phyloP scores from a whole-genome alignment of 2,329 filamentous ascomycete genomes.

The Cladosporium sp. region DNA sequence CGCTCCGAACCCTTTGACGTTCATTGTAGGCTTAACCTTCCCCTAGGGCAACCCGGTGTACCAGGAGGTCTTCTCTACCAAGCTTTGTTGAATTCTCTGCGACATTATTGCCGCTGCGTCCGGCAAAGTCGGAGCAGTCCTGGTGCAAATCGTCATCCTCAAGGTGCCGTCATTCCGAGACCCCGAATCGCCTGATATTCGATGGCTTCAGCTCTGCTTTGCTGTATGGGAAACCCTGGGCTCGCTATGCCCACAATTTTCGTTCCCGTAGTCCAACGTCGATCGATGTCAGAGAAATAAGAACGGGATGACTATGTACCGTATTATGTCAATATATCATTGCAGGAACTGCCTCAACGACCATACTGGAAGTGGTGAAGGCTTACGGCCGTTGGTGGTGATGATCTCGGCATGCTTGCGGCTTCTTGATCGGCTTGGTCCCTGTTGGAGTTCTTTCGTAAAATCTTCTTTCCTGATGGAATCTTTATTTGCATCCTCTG shows the following conservation, averaged over 20 bases:
- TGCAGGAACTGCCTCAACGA: neutral
- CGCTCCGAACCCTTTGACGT: slow-evolving; percentile 31
- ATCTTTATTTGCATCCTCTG: too few species aligned
- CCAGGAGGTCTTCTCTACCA: slow-evolving; percentile 50
- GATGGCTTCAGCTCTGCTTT: neutral
- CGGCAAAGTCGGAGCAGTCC: slow-evolving; percentile 49
- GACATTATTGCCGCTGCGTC: slow-evolving; percentile 51
- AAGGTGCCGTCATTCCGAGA: neutral
- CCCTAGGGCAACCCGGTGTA: neutral
- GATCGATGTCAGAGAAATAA: neutral
- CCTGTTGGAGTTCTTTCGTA: too few species aligned
- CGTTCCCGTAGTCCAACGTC: neutral
- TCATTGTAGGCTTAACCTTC: slow-evolving; percentile 13
- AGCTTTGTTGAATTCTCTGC: slow-evolving; percentile 51
- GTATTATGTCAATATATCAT: neutral
- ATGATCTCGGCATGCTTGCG: too few species aligned
- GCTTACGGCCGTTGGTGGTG: too few species aligned
- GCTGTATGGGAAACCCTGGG: neutral
- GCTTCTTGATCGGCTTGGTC: too few species aligned
- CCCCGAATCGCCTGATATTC: neutral
- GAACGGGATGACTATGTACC: neutral
- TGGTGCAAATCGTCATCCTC: slow-evolving; percentile 37
- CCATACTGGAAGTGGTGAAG: too few species aligned
- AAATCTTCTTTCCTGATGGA: too few species aligned
- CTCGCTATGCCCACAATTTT: slow-evolving; percentile 1